Conservation (phyloP, 495 filamentous ascomycete genomes). For the Platismatia glauca region DNA sequence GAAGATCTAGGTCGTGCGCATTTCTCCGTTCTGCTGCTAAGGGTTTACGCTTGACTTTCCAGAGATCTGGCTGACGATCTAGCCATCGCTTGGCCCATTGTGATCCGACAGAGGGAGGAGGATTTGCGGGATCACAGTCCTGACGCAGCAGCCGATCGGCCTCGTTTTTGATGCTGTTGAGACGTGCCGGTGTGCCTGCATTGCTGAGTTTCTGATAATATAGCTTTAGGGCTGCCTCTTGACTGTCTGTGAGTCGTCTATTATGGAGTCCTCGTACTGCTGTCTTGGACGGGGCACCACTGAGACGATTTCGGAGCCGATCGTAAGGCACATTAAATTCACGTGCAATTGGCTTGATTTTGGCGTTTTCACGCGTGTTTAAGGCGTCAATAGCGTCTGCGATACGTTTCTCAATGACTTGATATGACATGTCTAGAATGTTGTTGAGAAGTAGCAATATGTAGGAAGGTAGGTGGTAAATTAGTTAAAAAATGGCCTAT, state of each 20-base stretch:
- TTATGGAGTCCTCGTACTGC: too few relatives aligned
- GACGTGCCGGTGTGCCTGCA: too few relatives aligned
- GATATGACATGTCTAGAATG: background rate
- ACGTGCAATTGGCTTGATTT: too few relatives aligned
- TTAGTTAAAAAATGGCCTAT: background rate
- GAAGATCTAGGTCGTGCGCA: background rate
- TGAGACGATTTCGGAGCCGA: too few relatives aligned
- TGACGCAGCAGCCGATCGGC: too few relatives aligned
- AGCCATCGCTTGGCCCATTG: conserved; percentile 6
- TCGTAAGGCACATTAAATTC: too few relatives aligned
- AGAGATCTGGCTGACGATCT: background rate
- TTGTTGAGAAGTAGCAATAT: background rate
- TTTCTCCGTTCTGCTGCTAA: background rate
- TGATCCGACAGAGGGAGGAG: background rate
- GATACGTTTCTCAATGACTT: background rate
- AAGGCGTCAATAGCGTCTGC: background rate
- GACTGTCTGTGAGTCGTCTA: too few relatives aligned
- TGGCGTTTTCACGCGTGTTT: background rate
- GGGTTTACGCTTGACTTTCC: too few relatives aligned
- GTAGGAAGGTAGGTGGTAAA: background rate
- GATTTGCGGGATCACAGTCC: background rate
- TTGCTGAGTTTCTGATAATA: too few relatives aligned
- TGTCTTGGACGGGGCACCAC: too few relatives aligned
- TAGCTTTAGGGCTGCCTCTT: too few relatives aligned
- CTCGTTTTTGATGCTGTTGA: too few relatives aligned